Evolutionary conservation across 148 eudicot genomes (phyloP).

Genomic region (Vaccinium corymbosum): DNA sequence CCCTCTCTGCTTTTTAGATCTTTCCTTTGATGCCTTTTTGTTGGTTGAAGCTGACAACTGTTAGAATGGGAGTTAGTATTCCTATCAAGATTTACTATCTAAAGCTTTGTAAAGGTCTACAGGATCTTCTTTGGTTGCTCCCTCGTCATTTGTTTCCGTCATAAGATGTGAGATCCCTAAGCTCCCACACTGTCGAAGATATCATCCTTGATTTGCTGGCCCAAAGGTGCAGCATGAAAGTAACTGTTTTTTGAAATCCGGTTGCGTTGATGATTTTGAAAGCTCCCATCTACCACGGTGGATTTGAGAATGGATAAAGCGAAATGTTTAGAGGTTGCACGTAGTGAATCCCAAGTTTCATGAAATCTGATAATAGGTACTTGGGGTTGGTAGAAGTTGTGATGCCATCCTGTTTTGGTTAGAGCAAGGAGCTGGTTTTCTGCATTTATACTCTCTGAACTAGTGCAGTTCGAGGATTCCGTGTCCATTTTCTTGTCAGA

Average conservation of each 20-base stretch:
- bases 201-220: background rate
- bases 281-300: background rate
- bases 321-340: background rate
- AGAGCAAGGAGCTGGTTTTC: background rate
- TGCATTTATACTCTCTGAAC: background rate
- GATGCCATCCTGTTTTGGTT: background rate
- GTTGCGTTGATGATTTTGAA: background rate
- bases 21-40: background rate
- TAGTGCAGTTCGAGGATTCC: background rate
- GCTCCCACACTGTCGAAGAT: background rate
- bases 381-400: background rate
- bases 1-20: background rate
- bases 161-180: background rate
- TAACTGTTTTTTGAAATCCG: background rate
- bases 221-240: background rate
- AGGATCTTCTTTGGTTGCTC: conserved; percentile 3
- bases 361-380: background rate
- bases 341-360: background rate
- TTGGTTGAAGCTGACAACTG: background rate
- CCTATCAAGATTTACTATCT: background rate
- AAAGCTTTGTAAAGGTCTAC: background rate
- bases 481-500: background rate
- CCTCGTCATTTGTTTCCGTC: background rate
- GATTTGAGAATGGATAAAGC: background rate
- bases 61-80: background rate